A percentile compares a stretch with the other conserved stretches of the same genome.
These are phyloP conservation scores for Skeletonema marinoi DNA, from an alignment of 108 stramenopile genomes.

Conservation along the genomic window DNA sequence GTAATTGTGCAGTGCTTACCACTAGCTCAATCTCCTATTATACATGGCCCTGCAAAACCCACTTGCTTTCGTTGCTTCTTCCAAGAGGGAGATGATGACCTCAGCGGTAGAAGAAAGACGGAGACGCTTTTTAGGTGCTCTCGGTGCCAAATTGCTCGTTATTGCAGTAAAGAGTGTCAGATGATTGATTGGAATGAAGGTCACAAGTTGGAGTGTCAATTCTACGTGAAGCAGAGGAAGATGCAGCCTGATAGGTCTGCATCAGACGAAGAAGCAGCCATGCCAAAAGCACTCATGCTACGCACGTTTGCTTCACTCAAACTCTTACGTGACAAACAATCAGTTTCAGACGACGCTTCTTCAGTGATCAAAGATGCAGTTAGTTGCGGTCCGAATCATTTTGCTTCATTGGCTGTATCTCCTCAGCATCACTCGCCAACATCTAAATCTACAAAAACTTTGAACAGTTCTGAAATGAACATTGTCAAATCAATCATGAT, in stretches of 20 bases:
- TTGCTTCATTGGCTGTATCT: constrained; percentile 28
- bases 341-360: not conserved
- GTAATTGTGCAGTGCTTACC: constrained; percentile 40
- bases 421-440: not conserved
- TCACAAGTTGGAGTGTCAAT: constrained; percentile 41
- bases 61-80: constrained; percentile 34
- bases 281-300: constrained; percentile 10
- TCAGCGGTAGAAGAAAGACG: not conserved
- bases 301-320: constrained; percentile 29
- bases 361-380: not conserved
- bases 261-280: not conserved
- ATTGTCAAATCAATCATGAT: constrained; percentile 34
- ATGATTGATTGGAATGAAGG: constrained; percentile 30
- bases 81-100: constrained; percentile 16
- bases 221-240: constrained; percentile 31
- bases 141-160: constrained; percentile 20
- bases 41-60: constrained; percentile 1
- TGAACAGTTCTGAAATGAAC: constrained; percentile 1
- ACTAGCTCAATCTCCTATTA: constrained; percentile 23
- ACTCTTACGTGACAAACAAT: constrained; percentile 7
- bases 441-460: no score
- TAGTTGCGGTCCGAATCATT: constrained; percentile 29
- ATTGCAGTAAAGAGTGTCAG: constrained; percentile 41
- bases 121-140: constrained; percentile 30
- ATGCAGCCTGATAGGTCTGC: not conserved